Evolutionary conservation across 2,329 filamentous ascomycete genomes (phyloP).

Genomic region (Alternaria triticina): DNA sequence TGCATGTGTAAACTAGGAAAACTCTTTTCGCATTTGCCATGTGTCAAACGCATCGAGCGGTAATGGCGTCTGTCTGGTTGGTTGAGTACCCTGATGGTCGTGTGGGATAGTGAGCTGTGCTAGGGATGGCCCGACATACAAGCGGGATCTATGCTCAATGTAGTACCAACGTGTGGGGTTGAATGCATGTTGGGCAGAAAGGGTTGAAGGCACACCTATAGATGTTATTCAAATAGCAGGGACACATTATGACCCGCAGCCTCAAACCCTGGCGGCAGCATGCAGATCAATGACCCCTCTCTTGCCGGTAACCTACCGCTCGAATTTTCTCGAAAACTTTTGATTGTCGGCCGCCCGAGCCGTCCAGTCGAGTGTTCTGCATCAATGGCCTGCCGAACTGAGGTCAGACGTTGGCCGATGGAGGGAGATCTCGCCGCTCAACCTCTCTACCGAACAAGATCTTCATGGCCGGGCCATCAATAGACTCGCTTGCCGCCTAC

Average conservation of each 20-base stretch:
- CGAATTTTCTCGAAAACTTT: neutral
- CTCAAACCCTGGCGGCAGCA: neutral
- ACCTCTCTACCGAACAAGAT: constrained; percentile 7
- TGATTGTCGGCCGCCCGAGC: neutral
- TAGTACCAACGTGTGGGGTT: constrained; percentile 1
- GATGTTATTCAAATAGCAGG: neutral
- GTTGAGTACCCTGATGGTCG: constrained; percentile 36
- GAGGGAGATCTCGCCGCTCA: neutral
- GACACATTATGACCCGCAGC: neutral
- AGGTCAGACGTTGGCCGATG: neutral
- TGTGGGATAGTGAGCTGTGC: constrained; percentile 13
- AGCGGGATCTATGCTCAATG: constrained; percentile 8
- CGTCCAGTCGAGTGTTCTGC: neutral
- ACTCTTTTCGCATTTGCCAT: constrained; percentile 9
- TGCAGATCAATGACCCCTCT: neutral
- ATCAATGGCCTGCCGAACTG: neutral
- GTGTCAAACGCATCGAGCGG: neutral
- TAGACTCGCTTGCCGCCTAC: constrained; percentile 61
- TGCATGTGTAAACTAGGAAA: constrained; percentile 6
- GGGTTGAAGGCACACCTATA: neutral
- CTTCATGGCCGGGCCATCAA: constrained; percentile 21
- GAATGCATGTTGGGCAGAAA: neutral
- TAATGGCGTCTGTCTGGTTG: constrained; percentile 24
- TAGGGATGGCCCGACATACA: constrained; percentile 1
- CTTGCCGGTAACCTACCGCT: neutral